Evolutionary conservation across 345 rosid genomes (phyloP).

Genomic region (Iberis pinnata): DNA sequence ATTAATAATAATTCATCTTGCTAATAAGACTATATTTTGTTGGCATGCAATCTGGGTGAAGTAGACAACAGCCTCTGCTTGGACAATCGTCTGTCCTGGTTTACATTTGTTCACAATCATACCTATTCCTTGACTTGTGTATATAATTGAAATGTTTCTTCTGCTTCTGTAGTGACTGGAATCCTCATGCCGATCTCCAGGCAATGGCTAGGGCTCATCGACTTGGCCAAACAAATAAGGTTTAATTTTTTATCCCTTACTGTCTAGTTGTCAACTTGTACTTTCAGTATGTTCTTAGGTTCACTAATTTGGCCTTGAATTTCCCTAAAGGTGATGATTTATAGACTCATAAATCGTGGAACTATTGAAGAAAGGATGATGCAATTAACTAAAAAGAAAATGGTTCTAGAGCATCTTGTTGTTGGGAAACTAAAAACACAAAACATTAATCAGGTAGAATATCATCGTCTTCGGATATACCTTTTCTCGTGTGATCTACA

Average conservation of each 20-base stretch:
- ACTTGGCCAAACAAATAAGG: conserved; percentile 98
- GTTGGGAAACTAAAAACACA: conserved; percentile 97
- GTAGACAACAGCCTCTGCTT: neutral
- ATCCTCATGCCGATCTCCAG: conserved; percentile 99
- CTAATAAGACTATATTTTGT: conserved; percentile 2
- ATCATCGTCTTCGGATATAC: conserved; percentile 7
- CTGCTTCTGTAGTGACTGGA: conserved; percentile 81
- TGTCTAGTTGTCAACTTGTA: conserved; percentile 2
- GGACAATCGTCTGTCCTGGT: conserved; percentile 12
- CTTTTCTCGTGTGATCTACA: conserved; percentile 3
- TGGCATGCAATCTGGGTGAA: conserved; percentile 10
- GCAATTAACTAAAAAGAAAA: conserved; percentile 98
- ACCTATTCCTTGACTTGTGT: no score
- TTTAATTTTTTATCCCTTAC: conserved; percentile 24
- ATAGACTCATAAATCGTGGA: conserved; percentile 82
- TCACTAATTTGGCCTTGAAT: conserved; percentile 22
- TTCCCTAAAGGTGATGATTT: conserved; percentile 78
- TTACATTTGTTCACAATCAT: conserved; percentile 9
- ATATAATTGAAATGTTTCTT: conserved; percentile 10
- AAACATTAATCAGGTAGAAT: conserved; percentile 83
- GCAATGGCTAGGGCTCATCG: conserved; percentile 99
- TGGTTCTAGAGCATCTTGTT: conserved; percentile 99
- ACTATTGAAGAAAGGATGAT: conserved; percentile 98
- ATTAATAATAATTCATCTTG: neutral
- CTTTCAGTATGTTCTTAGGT: conserved; percentile 1